Base-by-base conservation (phyloP, 2,329 filamentous ascomycete genomes). In the Aureobasidium sp. region DNA sequence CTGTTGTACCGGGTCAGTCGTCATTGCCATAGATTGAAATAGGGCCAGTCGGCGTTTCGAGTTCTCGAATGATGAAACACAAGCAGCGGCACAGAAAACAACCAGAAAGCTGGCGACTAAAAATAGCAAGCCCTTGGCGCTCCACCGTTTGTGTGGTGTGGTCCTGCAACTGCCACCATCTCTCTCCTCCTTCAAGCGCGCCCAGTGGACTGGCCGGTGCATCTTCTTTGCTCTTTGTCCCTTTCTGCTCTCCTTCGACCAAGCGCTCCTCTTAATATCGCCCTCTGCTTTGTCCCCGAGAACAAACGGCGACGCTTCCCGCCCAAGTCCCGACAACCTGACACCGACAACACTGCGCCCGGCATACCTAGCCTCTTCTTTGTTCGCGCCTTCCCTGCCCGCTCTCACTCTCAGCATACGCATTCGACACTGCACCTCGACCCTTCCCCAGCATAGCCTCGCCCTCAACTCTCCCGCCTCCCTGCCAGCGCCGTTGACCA, bases 41-140 rank as follows among this genome's bases (percentile, higher is more conserved):
- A 29, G 53, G 27, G 39, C 6, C 53, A 45, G 39, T 45, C 53
- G 52, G 49, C 20, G 53, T 57, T 57, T 57, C 53, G 22, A 44
- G 27, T 31, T 15, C 17, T 57, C 41, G 53, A 47, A 57, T 17
- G 25, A 11, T 57, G 53, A 57, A 57, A 57, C 52, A 20, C 31
- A 34, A 34, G 31, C 44, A 56, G 52, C 53, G 53, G 53, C 53
- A 56, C 52, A 34, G 27, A 45, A 36, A 36, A 44, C 41, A 25
- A 22, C 17, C 51, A 14, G n/a, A n/a, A 34, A 39, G 49, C 31
- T 39, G 20, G 37, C 12, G 22, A 27, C 25, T 55, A 55, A 55
- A 55, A 55, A 55, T 55, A 55, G 51, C 51, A 55, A 9, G 27
- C 42, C 55, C 55, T 58, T 47, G 55, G 55, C 55, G 42, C 41